Base-by-base conservation (phyloP, 108 stramenopile genomes). In the Fistulifera solaris region DNA sequence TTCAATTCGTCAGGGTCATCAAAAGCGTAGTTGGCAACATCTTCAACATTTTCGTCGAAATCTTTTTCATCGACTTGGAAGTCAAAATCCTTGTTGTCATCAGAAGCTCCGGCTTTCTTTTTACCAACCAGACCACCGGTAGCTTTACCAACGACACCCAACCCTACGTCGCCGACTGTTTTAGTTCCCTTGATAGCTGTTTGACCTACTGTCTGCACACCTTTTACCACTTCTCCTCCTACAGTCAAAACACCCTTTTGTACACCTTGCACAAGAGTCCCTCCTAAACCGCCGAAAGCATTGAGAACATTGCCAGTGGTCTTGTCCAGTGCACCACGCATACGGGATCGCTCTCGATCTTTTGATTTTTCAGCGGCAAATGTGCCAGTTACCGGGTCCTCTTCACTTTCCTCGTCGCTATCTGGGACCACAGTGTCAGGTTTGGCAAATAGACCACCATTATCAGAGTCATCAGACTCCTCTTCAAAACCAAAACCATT, bases 341-440 rank as follows among this genome's bases (percentile, higher is more conserved):
- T 57, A 49, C 27, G 63, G 56, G 14, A 40, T 50, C 28, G 63
- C 54, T 18, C 41, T 40, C 18, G 58, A 58, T 18, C 43, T 52
- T 46, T 46, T 10, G 45, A 19, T 46, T 23, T 56, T 45, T 47
- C 45, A 1, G 27, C 26, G 14, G 35, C 48, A 31, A 38, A 40
- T 13, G 40, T 17, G 0, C 62, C 57, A 15, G 70, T 59, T 26
- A 40, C 63, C 4, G 56, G 6, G 31, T 35, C 31, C 8, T 35
- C 31, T 8, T 35, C 31, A 8, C 31, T 35, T 8, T 35, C 31
- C 8, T 35, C 31, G 31, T 35, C 31, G 31, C 31, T 35, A 35
- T 35, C 31, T 35, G 31, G 31, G 8, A 6, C 31, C 31, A 35
- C 31, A 8, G 31, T 35, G 31, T 35, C 31, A 35, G 31, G 31